Percentiles rank a stretch among this genome's conserved stretches.
Conservation (phyloP, 176 grass and related monocot genomes). For the Pontederia paniculata region DNA sequence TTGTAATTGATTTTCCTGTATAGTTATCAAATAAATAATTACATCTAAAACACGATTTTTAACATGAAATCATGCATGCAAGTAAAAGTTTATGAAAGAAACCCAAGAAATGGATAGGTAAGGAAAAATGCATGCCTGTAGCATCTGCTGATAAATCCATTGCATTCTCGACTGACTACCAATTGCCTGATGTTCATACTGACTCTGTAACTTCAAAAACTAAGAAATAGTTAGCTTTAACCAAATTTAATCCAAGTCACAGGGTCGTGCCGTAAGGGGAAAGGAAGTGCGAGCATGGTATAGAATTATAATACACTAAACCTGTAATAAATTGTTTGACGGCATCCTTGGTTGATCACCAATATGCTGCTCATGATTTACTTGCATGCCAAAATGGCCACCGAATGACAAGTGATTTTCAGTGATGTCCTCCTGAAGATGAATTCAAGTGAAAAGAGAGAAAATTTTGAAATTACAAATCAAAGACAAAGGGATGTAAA, state of each 20-base stretch:
- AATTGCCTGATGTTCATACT: conserved; percentile 53
- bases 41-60: background rate
- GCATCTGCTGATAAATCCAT: conserved; percentile 80
- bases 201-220: conserved; percentile 34
- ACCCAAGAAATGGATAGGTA: background rate
- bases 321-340: conserved; percentile 64
- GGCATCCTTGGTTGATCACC: conserved; percentile 52
- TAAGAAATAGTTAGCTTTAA: background rate
- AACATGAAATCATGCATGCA: background rate
- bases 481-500: conserved; percentile 20
- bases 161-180: conserved; percentile 51
- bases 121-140: conserved; percentile 40
- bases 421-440: conserved; percentile 69
- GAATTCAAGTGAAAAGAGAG: conserved; percentile 12
- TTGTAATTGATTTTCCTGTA: conserved; percentile 51
- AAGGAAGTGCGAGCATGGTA: background rate
- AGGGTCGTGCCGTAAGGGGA: background rate
- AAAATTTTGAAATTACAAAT: conserved; percentile 12
- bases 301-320: conserved; percentile 19
- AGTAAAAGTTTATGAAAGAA: conserved; percentile 1
- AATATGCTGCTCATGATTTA: conserved; percentile 67
- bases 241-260: background rate
- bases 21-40: conserved; percentile 5
- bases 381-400: conserved; percentile 64
- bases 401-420: conserved; percentile 75